phyloP scores from a whole-genome alignment of 805 yeast species.

The Monosporozyma siamensis region DNA sequence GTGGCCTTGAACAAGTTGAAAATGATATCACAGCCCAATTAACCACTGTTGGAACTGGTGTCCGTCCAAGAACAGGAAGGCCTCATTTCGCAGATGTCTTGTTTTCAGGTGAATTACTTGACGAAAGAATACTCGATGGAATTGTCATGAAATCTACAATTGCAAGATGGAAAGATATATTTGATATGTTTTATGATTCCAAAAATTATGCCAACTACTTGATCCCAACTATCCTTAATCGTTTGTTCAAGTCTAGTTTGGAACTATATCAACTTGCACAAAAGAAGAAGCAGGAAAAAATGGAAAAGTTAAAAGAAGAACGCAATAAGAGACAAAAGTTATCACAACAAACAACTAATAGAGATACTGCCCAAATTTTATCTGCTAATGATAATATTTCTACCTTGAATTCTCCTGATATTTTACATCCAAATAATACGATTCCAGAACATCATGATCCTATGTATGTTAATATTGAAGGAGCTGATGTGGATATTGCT shows the following conservation, averaged over 20 bases:
- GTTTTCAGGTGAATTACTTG: slow-evolving; percentile 26
- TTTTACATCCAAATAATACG: slow-evolving; percentile 9
- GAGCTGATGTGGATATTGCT: slow-evolving; percentile 69
- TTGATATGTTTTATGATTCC: slow-evolving; percentile 42
- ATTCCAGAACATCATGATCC: slow-evolving; percentile 35
- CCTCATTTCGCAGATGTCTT: slow-evolving; percentile 25
- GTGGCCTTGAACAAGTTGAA: slow-evolving; percentile 29
- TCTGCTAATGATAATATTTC: slow-evolving; percentile 3
- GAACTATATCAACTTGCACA: slow-evolving; percentile 25
- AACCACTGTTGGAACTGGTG: slow-evolving; percentile 18
- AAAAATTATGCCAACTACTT: slow-evolving; percentile 31
- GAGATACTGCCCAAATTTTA: neutral
- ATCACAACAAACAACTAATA: slow-evolving; percentile 1
- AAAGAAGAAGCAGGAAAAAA: slow-evolving; percentile 27
- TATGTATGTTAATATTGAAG: slow-evolving; percentile 63
- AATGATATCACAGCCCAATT: slow-evolving; percentile 24
- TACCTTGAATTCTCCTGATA: too few relatives aligned
- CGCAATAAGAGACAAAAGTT: slow-evolving; percentile 18
- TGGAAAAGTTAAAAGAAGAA: slow-evolving; percentile 15
- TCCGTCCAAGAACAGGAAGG: slow-evolving; percentile 20
- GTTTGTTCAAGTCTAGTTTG: slow-evolving; percentile 42
- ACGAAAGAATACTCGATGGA: slow-evolving; percentile 26
- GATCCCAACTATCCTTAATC: slow-evolving; percentile 37
- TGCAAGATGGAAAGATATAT: slow-evolving; percentile 61
- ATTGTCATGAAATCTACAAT: slow-evolving; percentile 38